phyloP scores from a whole-genome alignment of 768 basidiomycete genomes.

The Pisolithus orientalis region DNA sequence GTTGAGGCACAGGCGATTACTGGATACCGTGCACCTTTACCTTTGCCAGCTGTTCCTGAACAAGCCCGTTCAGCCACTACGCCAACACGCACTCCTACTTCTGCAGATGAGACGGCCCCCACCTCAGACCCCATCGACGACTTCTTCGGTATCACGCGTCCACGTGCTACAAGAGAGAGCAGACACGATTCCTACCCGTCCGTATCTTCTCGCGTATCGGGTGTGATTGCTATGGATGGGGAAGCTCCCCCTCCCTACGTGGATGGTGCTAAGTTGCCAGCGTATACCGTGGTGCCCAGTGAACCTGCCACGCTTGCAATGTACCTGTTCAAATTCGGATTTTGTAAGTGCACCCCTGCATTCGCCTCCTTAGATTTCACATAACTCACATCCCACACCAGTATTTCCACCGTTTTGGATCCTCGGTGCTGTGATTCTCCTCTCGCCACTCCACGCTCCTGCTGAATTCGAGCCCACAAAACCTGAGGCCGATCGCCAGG shows the following conservation, averaged over 20 bases:
- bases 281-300: constrained; percentile 25
- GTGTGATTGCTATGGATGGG: constrained; percentile 6
- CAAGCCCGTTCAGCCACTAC: constrained; percentile 1
- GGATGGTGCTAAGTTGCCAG: constrained; percentile 24
- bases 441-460: constrained; percentile 35
- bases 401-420: constrained; percentile 48
- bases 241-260: constrained; percentile 28
- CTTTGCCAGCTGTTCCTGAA: constrained; percentile 5
- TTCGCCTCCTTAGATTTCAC: constrained; percentile 1
- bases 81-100: constrained; percentile 4
- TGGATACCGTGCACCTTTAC: constrained; percentile 1
- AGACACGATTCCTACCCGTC: constrained; percentile 22
- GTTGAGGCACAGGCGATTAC: constrained; percentile 12
- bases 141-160: constrained; percentile 23
- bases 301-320: constrained; percentile 40
- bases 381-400: constrained; percentile 7
- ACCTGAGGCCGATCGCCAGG: constrained; percentile 28
- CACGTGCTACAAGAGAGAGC: constrained; percentile 23
- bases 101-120: not conserved
- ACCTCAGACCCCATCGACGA: constrained; percentile 14
- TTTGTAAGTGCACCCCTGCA: constrained; percentile 30
- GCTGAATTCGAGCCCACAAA: constrained; percentile 24
- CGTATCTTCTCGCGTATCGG: not conserved
- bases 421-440: constrained; percentile 34
- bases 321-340: constrained; percentile 45